phyloP scores from a whole-genome alignment of 2,329 filamentous ascomycete species.

The Monosporascus sp. region DNA sequence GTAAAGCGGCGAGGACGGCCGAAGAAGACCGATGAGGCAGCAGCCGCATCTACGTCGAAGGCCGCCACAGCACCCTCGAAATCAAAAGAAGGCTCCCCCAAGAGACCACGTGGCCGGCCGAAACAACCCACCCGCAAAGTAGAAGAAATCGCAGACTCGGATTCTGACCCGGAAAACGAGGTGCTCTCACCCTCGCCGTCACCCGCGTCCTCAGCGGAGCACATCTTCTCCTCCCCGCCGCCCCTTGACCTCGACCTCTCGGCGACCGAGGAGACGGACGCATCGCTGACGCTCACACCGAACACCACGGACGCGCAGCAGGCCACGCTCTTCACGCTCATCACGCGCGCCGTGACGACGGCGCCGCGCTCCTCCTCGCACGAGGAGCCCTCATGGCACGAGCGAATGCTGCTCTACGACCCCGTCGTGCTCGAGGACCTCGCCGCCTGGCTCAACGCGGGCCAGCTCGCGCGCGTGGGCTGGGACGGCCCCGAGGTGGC shows the following conservation, averaged over 20 bases:
- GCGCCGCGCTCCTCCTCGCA: slow-evolving; percentile 46
- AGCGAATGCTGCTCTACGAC: slow-evolving; percentile 92
- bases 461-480: slow-evolving; percentile 56
- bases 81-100: slow-evolving; percentile 3
- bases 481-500: slow-evolving; percentile 59
- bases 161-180: slow-evolving; percentile 45
- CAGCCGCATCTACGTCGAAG: slow-evolving; percentile 2
- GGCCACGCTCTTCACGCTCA: slow-evolving; percentile 42
- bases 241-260: slow-evolving; percentile 41
- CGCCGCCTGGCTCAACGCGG: slow-evolving; percentile 73
- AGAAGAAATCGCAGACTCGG: slow-evolving; percentile 50
- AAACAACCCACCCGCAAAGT: slow-evolving; percentile 21
- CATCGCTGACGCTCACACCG: slow-evolving; percentile 38
- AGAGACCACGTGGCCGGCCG: slow-evolving; percentile 20
- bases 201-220: slow-evolving; percentile 29
- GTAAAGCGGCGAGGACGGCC: slow-evolving; percentile 38
- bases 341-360: slow-evolving; percentile 49
- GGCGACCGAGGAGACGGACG: slow-evolving; percentile 35
- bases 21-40: slow-evolving; percentile 28
- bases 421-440: slow-evolving; percentile 85
- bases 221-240: slow-evolving; percentile 39
- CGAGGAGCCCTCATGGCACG: slow-evolving; percentile 66
- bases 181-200: slow-evolving; percentile 19
- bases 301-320: slow-evolving; percentile 34
- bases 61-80: neutral